phyloP scores from a whole-genome alignment of 768 basidiomycete species.

The Lentinula raphanica region DNA sequence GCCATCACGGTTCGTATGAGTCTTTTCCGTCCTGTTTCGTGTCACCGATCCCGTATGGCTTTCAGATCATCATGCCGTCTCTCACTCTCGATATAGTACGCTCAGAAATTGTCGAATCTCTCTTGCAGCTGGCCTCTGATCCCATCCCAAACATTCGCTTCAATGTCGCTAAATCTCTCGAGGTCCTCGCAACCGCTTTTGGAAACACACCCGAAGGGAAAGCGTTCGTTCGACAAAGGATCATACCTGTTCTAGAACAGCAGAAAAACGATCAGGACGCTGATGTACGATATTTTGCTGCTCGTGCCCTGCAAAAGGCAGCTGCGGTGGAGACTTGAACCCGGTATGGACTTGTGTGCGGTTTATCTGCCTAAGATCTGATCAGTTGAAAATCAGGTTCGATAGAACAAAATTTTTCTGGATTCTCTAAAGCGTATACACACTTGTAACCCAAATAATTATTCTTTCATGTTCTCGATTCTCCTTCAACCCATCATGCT shows the following conservation, averaged over 20 bases:
- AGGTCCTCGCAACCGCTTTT: constrained; percentile 76
- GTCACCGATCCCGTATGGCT: neutral
- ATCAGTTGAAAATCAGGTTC: too few relatives aligned
- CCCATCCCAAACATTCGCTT: constrained; percentile 99
- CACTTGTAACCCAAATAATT: neutral
- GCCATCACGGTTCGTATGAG: constrained; percentile 78
- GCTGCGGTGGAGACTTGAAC: constrained; percentile 8
- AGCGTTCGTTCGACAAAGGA: constrained; percentile 65
- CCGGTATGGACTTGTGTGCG: neutral
- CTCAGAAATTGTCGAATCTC: constrained; percentile 76
- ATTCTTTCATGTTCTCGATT: neutral
- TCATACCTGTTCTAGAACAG: constrained; percentile 80
- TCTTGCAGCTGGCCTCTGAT: constrained; percentile 79
- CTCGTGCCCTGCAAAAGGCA: constrained; percentile 67
- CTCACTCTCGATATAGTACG: constrained; percentile 80
- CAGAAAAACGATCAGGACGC: constrained; percentile 88
- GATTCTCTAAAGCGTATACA: neutral
- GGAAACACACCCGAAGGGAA: constrained; percentile 61
- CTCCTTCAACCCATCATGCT: too few relatives aligned
- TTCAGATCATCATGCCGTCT: constrained; percentile 92
- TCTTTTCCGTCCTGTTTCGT: constrained; percentile 9
- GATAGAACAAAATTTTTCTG: neutral
- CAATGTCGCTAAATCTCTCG: constrained; percentile 94
- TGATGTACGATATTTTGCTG: constrained; percentile 93
- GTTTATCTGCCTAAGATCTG: neutral